Evolutionary conservation across 208 protist genomes (phyloP), one percentile per base, ranked within the genome.

Genomic region (Chromosphaera perkinsii): DNA sequence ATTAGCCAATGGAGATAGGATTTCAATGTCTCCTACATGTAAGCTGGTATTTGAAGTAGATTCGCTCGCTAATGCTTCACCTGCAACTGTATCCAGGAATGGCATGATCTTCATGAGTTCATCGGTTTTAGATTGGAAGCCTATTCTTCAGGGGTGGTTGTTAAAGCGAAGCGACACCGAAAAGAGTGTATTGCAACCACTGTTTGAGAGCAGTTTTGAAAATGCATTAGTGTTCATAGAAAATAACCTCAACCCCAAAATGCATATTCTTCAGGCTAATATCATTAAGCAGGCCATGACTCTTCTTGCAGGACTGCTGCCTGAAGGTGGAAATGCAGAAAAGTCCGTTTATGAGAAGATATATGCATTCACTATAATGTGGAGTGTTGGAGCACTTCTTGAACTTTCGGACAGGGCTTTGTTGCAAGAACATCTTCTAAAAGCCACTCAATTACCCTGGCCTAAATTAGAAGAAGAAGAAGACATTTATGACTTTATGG

Each of bases 21-120:
- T 99, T 33, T 82, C 86, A 36, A 76, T 99, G 31, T 94, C 96
- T 55, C 69, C 77, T 10, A 97, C 94, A 60, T 92, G 98, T 54
- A 83, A 89, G 49, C 91, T 99, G 64, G 77, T 99, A 51, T 99
- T 99, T 73, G 96, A 99, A 81, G 94, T 97, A 40, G 82, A 96
- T 29, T 31, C 61, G n/a, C 61, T 65, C 3, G 51, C n/a, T 4
- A 95, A 91, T 73, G 95, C 96, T 20, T 98, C 95, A 4, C 89
- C 93, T 2, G 96, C 96, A 45, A 98, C 96, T 0, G 94, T 99
- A 0, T 95, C 88, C 4, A 89, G 96, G 36, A 98, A 95, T 76
- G 95, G 95, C 58, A 99, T 99, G 93, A 81, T 99, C 32, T 99
- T 94, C 94, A 97, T 98, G 78, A 91, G 78, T 66, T 90, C 93